A percentile compares a stretch with the other conserved stretches of the same genome.
Evolutionary conservation across 306 rosid genomes (phyloP).

Genomic region (Quercus suber): DNA sequence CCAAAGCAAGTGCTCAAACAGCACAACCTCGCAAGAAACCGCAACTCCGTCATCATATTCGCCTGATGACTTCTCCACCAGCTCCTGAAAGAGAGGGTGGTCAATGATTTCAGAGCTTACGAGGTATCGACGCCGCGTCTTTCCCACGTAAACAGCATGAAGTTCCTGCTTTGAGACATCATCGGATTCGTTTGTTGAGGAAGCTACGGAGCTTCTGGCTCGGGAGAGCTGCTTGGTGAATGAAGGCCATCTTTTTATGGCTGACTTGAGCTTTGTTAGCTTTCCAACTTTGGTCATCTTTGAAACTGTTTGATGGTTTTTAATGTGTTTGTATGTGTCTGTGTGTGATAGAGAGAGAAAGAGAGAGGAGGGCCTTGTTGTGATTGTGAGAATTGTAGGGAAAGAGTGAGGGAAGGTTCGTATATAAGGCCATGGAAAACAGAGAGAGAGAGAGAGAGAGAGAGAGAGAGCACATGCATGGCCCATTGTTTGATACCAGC

Average conservation of each 20-base stretch:
- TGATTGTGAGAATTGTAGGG: constrained; percentile 3
- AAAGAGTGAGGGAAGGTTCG: constrained; percentile 37
- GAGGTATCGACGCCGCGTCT: constrained; percentile 65
- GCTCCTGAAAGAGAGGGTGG: constrained; percentile 78
- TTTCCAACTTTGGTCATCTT: constrained; percentile 72
- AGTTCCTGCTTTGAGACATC: constrained; percentile 18
- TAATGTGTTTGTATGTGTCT: neutral
- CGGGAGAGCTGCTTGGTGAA: constrained; percentile 65
- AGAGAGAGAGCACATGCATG: constrained; percentile 33
- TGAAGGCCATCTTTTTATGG: constrained; percentile 77
- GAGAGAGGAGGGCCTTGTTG: neutral
- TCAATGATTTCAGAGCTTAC: constrained; percentile 58
- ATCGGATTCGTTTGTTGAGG: constrained; percentile 9
- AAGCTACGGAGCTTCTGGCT: constrained; percentile 34
- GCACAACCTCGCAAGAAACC: constrained; percentile 78
- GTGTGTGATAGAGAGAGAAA: neutral
- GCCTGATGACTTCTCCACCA: constrained; percentile 62
- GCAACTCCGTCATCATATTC: constrained; percentile 33
- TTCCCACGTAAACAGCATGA: constrained; percentile 74
- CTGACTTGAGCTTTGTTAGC: constrained; percentile 83
- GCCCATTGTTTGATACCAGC: constrained; percentile 79
- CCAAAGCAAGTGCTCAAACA: constrained; percentile 93
- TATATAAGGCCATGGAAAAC: constrained; percentile 31
- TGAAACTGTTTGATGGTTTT: constrained; percentile 27
- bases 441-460: constrained; percentile 3